phyloP scores from a whole-genome alignment of 495 filamentous ascomycete species.

The Neurospora sp. region DNA sequence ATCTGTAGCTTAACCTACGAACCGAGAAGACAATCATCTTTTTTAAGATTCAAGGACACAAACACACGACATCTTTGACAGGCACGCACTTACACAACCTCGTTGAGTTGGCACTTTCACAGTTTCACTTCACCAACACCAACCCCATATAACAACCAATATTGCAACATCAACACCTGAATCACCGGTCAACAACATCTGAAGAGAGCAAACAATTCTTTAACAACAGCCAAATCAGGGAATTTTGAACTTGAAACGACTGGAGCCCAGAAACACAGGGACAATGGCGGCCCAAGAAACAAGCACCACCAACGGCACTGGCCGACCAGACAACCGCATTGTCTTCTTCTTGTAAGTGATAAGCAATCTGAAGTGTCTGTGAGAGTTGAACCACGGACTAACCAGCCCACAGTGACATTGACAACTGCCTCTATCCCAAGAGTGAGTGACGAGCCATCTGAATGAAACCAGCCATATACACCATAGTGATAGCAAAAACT shows the following conservation, averaged over 20 bases:
- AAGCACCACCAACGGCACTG: neutral
- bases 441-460: constrained; percentile 30
- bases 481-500: neutral
- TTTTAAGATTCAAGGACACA: neutral
- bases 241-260: neutral
- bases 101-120: neutral
- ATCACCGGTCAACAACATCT: neutral
- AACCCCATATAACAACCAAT: neutral
- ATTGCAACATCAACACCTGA: neutral
- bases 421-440: constrained; percentile 80
- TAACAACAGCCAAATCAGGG: too few relatives aligned
- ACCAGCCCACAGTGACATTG: constrained; percentile 57
- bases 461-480: too few relatives aligned
- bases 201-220: neutral
- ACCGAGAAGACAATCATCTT: neutral
- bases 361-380: neutral
- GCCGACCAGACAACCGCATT: constrained; percentile 9
- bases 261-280: neutral
- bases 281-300: constrained; percentile 3
- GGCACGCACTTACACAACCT: neutral
- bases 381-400: neutral
- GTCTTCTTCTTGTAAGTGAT: constrained; percentile 40
- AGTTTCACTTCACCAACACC: neutral
- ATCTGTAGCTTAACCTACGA: neutral
- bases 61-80: neutral